A percentile compares a stretch with the other conserved stretches of the same genome.
Evolutionary conservation across 768 basidiomycete genomes (phyloP).

Genomic region (Candolleomyces efflorescens): DNA sequence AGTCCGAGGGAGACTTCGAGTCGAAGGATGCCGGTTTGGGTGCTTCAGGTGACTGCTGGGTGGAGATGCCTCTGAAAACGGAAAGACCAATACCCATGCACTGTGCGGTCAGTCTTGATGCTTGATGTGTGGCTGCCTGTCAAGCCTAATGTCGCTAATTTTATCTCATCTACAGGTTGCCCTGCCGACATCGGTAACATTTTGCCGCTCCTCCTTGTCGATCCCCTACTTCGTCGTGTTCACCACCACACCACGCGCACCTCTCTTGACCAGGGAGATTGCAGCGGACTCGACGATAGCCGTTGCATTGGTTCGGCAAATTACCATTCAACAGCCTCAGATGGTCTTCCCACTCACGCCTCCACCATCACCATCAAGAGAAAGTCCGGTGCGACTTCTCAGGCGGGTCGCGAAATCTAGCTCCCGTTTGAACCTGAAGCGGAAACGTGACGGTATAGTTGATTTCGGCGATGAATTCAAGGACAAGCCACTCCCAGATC

Average conservation of each 20-base stretch:
- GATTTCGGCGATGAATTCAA: constrained; percentile 12
- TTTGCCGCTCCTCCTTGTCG: constrained; percentile 54
- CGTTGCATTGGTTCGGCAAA: constrained; percentile 60
- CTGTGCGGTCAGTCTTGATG: constrained; percentile 52
- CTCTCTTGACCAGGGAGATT: constrained; percentile 55
- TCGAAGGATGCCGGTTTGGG: constrained; percentile 43
- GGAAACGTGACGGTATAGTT: constrained; percentile 11
- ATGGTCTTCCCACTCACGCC: constrained; percentile 39
- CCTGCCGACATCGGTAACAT: constrained; percentile 55
- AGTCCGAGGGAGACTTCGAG: constrained; percentile 57
- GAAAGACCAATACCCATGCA: constrained; percentile 62
- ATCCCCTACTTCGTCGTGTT: constrained; percentile 75
- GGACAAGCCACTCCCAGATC: constrained; percentile 40
- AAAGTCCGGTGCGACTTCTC: constrained; percentile 25
- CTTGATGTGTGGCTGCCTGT: constrained; percentile 2
- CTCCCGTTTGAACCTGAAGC: constrained; percentile 21
- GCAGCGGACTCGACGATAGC: constrained; percentile 67
- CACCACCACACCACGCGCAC: constrained; percentile 56
- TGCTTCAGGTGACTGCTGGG: constrained; percentile 49
- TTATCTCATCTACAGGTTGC: constrained; percentile 44
- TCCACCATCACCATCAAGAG: constrained; percentile 51
- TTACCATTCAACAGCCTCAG: constrained; percentile 44
- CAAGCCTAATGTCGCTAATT: constrained; percentile 5
- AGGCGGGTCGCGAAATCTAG: constrained; percentile 31
- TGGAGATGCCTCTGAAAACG: constrained; percentile 61